A percentile compares a stretch with the other conserved stretches of the same genome.
These are phyloP conservation scores for Malassezia globosa DNA, from an alignment of 1,284 basidiomycete species.

Conservation along the genomic window DNA sequence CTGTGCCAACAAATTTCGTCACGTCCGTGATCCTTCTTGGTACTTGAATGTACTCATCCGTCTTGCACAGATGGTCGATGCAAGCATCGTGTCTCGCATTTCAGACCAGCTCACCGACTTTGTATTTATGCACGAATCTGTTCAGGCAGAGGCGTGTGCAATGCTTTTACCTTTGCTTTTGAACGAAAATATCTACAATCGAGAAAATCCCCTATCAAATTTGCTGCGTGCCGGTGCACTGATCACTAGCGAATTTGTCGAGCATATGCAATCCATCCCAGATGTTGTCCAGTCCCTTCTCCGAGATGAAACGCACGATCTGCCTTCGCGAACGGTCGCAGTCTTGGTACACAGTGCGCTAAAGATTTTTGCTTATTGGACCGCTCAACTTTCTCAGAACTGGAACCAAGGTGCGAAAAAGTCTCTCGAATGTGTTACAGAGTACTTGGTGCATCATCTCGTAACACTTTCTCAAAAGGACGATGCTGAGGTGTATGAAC, in stretches of 20 bases:
- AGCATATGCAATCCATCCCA: slow-evolving; percentile 39
- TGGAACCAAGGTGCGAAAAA: slow-evolving; percentile 69
- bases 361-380: slow-evolving; percentile 79
- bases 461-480: slow-evolving; percentile 51
- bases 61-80: slow-evolving; percentile 62
- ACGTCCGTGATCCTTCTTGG: slow-evolving; percentile 90
- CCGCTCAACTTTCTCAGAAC: slow-evolving; percentile 59
- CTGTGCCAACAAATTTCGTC: slow-evolving; percentile 68
- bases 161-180: slow-evolving; percentile 53
- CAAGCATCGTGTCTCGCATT: slow-evolving; percentile 59
- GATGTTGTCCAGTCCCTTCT: slow-evolving; percentile 52
- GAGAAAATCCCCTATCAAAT: slow-evolving; percentile 49
- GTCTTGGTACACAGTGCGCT: slow-evolving; percentile 59
- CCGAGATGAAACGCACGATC: slow-evolving; percentile 6
- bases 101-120: slow-evolving; percentile 77
- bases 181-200: slow-evolving; percentile 53
- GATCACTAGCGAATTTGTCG: slow-evolving; percentile 83
- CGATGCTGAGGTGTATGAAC: slow-evolving; percentile 80
- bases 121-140: slow-evolving; percentile 48
- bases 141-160: slow-evolving; percentile 57
- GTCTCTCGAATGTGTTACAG: slow-evolving; percentile 57
- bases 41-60: slow-evolving; percentile 64
- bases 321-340: slow-evolving; percentile 5
- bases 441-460: slow-evolving; percentile 56
- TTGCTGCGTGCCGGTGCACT: slow-evolving; percentile 83